Evolutionary conservation across 805 yeast genomes (phyloP).

Genomic region (Candida vaughaniae): DNA sequence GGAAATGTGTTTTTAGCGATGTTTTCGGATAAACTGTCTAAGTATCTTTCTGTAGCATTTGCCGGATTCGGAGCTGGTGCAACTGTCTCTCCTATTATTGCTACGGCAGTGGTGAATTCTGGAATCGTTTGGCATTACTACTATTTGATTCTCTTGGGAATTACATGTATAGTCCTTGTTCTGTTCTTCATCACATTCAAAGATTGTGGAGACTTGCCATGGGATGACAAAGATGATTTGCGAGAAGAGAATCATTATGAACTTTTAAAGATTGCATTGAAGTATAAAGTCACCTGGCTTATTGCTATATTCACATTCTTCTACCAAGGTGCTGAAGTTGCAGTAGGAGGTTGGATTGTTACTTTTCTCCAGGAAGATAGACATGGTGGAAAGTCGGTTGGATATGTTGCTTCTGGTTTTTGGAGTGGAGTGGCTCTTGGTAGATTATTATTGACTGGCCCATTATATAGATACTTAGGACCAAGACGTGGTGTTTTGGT

Average conservation of each 20-base stretch:
- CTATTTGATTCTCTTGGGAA: constrained; percentile 47
- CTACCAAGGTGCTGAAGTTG: constrained; percentile 69
- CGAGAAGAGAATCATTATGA: constrained; percentile 7
- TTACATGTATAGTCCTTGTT: constrained; percentile 31
- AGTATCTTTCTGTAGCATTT: constrained; percentile 60
- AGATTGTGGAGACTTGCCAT: constrained; percentile 48
- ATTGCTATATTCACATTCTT: constrained; percentile 55
- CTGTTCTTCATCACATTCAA: constrained; percentile 45
- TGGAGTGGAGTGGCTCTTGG: constrained; percentile 75
- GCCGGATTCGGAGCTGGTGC: constrained; percentile 75
- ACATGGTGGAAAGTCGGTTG: constrained; percentile 47
- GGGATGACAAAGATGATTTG: constrained; percentile 26
- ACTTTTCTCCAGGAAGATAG: constrained; percentile 60
- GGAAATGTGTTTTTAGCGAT: constrained; percentile 52
- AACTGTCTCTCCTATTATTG: constrained; percentile 63
- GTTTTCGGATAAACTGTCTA: constrained; percentile 50
- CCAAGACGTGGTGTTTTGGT: constrained; percentile 46
- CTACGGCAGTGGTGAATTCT: constrained; percentile 50
- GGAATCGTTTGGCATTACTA: constrained; percentile 54
- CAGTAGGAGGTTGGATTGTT: constrained; percentile 71
- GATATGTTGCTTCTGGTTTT: constrained; percentile 66
- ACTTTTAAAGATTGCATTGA: constrained; percentile 30
- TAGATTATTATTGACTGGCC: constrained; percentile 48
- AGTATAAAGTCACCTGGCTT: constrained; percentile 42
- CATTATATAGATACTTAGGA: constrained; percentile 38